Evolutionary conservation across 169 alveolate genomes (phyloP).

Genomic region (Prorocentrum cordatum): DNA sequence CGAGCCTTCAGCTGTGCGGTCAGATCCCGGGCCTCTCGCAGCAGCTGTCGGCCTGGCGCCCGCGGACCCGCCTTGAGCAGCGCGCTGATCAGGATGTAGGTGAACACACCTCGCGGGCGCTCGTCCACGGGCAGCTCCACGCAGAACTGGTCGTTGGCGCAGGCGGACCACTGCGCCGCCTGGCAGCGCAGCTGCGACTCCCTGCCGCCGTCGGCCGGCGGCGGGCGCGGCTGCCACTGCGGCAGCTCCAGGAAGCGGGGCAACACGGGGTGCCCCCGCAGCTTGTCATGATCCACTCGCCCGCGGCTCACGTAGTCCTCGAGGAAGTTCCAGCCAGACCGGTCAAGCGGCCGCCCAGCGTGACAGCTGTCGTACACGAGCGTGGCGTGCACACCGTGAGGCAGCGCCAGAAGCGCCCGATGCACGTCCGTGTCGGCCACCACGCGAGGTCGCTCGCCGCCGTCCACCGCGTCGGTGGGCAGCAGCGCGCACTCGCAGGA

Average conservation of each 20-base stretch:
- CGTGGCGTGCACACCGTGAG: not conserved
- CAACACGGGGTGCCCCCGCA: constrained; percentile 30
- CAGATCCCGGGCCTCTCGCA: constrained; percentile 3
- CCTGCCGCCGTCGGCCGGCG: too few species aligned
- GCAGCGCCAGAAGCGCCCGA: constrained; percentile 11
- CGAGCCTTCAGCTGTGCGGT: constrained; percentile 15
- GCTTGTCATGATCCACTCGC: constrained; percentile 23
- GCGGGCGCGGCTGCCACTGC: not conserved
- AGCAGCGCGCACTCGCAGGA: constrained; percentile 27
- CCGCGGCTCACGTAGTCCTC: constrained; percentile 7
- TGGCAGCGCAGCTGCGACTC: constrained; percentile 18
- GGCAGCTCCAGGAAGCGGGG: constrained; percentile 44
- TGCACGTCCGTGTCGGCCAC: not conserved
- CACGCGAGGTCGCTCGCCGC: not conserved
- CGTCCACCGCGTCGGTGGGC: not conserved
- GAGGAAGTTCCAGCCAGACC: not conserved
- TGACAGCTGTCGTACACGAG: constrained; percentile 20
- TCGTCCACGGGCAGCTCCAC: constrained; percentile 25
- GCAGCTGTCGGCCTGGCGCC: not conserved
- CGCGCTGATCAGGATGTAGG: constrained; percentile 22
- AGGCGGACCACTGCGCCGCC: not conserved
- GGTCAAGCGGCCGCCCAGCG: constrained; percentile 30
- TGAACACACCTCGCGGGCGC: constrained; percentile 5
- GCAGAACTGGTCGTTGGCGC: constrained; percentile 19
- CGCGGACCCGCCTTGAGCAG: not conserved